Evolutionary conservation across 2,329 filamentous ascomycete genomes (phyloP), one percentile per base, ranked within the genome.

Genomic region (Sarocladium kiliense): DNA sequence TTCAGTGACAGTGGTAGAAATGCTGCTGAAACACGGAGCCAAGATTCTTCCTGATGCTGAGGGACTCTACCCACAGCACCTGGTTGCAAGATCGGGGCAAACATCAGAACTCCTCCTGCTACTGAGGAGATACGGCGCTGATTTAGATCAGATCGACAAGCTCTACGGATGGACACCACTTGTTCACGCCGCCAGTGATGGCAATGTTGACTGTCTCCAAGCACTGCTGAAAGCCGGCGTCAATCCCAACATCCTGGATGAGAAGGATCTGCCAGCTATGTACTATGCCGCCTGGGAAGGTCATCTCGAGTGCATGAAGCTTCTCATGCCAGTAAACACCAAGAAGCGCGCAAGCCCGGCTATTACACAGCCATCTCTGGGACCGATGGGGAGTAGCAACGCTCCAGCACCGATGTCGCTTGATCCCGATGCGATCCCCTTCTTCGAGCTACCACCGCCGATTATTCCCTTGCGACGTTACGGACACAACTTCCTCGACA

Each of bases 231-330:
- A 91, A 54, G 84, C 88, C 59, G 87, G 88, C 7, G 92, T 88
- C 3, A 84, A 95, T 63, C 82, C 88, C 1, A 86, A 86, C 60
- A 88, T 91, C 55, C 74, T 90, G 42, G 94, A 99, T 66, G 94
- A 99, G 72, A 99, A 97, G 67, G 87, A 86, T 16, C 79, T 97
- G 3, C 91, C 92, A 2, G 92, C 94, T 26, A 91, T 97, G 86
- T 99, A 99, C 71, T 99, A 99, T 71, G 94, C 94, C 14, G 93
- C 91, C 0, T 99, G 94, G 94, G 94, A 99, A 73, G 94, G 94
- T 0, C 90, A 97, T 67, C 74, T 97, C 55, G 88, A 93, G 65
- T 97, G 94, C 73, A 96, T 99, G 89, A 86, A 87, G 64, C 79
- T 97, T 7, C 81, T 99, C 30, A 86, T 86, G 3, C 83, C 85